Percentiles rank a stretch among this genome's conserved stretches.
Conservation (phyloP, 495 filamentous ascomycete species). For the Neurospora africana region DNA sequence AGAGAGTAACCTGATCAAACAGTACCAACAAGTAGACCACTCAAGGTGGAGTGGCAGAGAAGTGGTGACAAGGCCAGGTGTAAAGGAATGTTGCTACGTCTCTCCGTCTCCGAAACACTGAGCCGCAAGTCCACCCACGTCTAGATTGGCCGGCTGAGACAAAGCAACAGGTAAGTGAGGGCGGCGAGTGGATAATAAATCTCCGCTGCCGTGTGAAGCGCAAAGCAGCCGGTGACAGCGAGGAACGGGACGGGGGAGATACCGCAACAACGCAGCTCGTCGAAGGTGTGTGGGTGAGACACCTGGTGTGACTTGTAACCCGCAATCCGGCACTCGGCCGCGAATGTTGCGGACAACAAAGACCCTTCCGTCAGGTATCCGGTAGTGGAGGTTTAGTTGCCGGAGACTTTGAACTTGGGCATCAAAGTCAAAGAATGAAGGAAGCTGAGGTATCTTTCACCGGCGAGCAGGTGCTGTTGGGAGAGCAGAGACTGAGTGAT, state of each 20-base stretch:
- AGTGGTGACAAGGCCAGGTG: neutral
- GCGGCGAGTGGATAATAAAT: slow-evolving; percentile 1
- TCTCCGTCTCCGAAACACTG: neutral
- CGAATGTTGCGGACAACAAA: neutral
- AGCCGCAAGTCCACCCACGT: neutral
- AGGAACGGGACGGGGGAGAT: neutral
- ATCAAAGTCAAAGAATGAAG: neutral
- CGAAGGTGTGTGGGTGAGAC: neutral
- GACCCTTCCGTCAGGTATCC: neutral
- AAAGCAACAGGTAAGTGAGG: neutral
- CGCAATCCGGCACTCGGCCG: neutral
- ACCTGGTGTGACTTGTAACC: neutral
- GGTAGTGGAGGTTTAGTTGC: neutral
- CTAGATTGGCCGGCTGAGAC: neutral
- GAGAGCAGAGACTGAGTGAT: neutral
- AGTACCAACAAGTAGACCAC: neutral
- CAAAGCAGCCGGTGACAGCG: neutral
- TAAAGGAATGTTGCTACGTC: neutral
- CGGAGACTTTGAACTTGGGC: neutral
- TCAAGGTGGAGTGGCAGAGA: neutral
- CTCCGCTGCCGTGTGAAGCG: neutral
- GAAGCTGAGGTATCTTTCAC: neutral
- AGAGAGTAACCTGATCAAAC: neutral
- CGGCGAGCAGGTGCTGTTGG: neutral
- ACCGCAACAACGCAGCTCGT: neutral